Conservation (phyloP, 2,329 filamentous ascomycete genomes). For the Thelonectria blattea region DNA sequence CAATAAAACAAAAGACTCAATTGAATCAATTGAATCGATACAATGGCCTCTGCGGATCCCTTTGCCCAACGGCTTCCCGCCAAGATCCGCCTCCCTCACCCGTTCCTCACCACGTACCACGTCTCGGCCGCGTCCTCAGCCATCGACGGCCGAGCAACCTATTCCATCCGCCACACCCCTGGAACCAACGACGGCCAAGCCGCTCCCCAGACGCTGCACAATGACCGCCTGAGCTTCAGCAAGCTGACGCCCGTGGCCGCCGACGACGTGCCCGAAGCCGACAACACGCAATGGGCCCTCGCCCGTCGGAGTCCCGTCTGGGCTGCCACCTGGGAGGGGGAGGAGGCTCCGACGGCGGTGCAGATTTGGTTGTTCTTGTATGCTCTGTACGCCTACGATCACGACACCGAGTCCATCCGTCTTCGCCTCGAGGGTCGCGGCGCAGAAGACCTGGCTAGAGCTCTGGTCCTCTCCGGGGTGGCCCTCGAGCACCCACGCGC, state of each 20-base stretch:
- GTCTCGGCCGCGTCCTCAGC: slow-evolving; percentile 26
- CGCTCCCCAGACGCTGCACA: slow-evolving; percentile 31
- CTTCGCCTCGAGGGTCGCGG: slow-evolving; percentile 30
- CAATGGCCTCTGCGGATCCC: slow-evolving; percentile 29
- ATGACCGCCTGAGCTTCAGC: slow-evolving; percentile 28
- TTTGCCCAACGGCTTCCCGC: slow-evolving; percentile 31
- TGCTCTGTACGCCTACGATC: slow-evolving; percentile 48
- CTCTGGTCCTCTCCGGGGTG: slow-evolving; percentile 45
- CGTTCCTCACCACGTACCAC: slow-evolving; percentile 35
- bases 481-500: slow-evolving; percentile 51
- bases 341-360: slow-evolving; percentile 46
- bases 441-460: slow-evolving; percentile 31
- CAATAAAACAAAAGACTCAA: neutral
- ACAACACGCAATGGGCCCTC: slow-evolving; percentile 55
- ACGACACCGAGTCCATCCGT: slow-evolving; percentile 33
- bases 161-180: slow-evolving; percentile 28
- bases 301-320: slow-evolving; percentile 55
- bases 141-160: slow-evolving; percentile 26
- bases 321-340: slow-evolving; percentile 49
- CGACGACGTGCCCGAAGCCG: slow-evolving; percentile 34
- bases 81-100: slow-evolving; percentile 52
- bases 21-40: neutral
- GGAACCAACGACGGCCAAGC: slow-evolving; percentile 22
- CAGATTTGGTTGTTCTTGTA: slow-evolving; percentile 59
- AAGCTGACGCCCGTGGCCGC: slow-evolving; percentile 28